Base-by-base conservation (phyloP, 441 rosid genomes). In the Populus trichocarpa region DNA sequence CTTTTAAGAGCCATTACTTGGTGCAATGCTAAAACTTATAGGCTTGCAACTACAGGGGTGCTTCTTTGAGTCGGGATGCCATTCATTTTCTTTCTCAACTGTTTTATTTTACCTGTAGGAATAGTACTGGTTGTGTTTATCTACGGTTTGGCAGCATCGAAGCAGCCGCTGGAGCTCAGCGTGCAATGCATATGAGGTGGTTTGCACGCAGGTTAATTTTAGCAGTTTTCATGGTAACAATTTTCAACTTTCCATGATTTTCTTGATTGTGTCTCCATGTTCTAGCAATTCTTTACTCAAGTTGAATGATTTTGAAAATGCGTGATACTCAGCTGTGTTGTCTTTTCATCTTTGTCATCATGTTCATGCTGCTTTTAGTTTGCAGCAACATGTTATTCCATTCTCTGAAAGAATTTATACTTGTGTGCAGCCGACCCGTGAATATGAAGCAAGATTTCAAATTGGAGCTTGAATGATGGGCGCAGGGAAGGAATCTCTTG, bases 181-280 rank as follows among this genome's bases (percentile, higher is more conserved):
- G 82, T 50, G 91, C 94, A 10, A 91, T 95, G 98, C 98, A 95
- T 82, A 78, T 79, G 92, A 91, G 98, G 82, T 95, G 98, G 98
- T 95, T 95, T 87, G 98, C 98, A 1, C 90, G 94, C 28, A 81
- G 93, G 85, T 85, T 88, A 81, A 93, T 95, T 79, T 86, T 93
- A 22, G 98, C 98, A 40, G 80, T 85, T 70, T 93, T 82, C 85
- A 86, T 93, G 97, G 97, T 94, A 94, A 77, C 16, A 7, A 10
- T 38, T 42, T 73, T 46, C 61, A 69, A 33, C 40, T n/a, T n/a
- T 25, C 9, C 59, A 38, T 18, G 28, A 53, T 57, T 20, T 12
- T 4, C 40, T 6, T 36, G 53, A 25, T 13, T 35, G 10, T 35
- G 7, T 35, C 36, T 14, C 12, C 38, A 18, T 14, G 11, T 63